phyloP scores from a whole-genome alignment of 352 stramenopile species.

The Chloridella minuta region DNA sequence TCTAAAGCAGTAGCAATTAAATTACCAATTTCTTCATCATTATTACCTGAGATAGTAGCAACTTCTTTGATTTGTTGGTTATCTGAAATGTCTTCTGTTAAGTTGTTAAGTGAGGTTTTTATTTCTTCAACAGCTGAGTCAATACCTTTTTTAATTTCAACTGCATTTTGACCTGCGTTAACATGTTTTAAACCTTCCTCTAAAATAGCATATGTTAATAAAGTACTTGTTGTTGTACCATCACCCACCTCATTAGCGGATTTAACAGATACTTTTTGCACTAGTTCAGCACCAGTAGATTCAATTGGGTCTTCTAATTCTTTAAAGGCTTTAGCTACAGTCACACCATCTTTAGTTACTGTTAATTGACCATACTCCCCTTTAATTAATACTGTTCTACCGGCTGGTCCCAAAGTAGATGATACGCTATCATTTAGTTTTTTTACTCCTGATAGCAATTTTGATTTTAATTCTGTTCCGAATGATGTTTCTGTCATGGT shows the following conservation, averaged over 20 bases:
- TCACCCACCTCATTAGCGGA: conserved; percentile 37
- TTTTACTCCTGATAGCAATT: too few relatives aligned
- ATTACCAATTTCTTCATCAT: conserved; percentile 22
- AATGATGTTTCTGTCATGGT: too few relatives aligned
- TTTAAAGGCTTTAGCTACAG: conserved; percentile 45
- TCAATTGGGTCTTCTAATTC: conserved; percentile 30
- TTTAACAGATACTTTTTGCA: conserved; percentile 35
- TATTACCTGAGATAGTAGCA: conserved; percentile 34
- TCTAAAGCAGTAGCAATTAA: conserved; percentile 40
- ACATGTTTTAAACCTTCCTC: conserved; percentile 39
- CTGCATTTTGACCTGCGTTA: conserved; percentile 33
- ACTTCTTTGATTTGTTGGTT: conserved; percentile 30
- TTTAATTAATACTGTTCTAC: conserved; percentile 95
- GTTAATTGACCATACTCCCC: conserved; percentile 78
- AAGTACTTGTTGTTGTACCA: conserved; percentile 42
- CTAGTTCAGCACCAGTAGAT: conserved; percentile 35
- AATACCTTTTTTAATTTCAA: conserved; percentile 35
- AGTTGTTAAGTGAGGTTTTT: conserved; percentile 28
- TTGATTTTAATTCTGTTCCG: too few relatives aligned
- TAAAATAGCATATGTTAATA: conserved; percentile 43
- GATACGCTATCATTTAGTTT: too few relatives aligned
- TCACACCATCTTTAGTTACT: conserved; percentile 52
- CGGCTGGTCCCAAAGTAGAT: too few relatives aligned
- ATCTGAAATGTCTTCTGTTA: conserved; percentile 26
- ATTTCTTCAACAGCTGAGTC: conserved; percentile 29